Percentiles rank a stretch among this genome's conserved stretches.
Evolutionary conservation across 495 filamentous ascomycete genomes (phyloP).

Genomic region (Penicillium arizonense): DNA sequence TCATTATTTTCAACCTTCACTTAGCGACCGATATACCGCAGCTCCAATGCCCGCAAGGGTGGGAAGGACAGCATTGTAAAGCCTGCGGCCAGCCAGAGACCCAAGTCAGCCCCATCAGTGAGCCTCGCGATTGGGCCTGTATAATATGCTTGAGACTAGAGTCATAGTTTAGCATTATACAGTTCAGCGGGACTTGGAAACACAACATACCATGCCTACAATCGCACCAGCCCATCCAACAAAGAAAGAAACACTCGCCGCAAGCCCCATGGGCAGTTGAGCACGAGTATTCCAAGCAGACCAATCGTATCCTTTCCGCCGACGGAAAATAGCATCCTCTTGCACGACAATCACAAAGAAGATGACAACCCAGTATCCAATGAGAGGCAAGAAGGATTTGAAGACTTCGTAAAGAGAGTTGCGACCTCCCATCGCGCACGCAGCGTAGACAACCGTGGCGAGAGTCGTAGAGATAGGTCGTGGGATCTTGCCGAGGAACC

Average conservation of each 20-base stretch:
- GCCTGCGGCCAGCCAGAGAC: conserved; percentile 41
- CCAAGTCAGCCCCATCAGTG: conserved; percentile 37
- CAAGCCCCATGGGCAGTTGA: conserved; percentile 44
- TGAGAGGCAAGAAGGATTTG: conserved; percentile 47
- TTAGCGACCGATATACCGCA: conserved; percentile 37
- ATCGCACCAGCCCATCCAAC: conserved; percentile 52
- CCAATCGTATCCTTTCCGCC: conserved; percentile 42
- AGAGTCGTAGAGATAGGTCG: conserved; percentile 62
- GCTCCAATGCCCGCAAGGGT: conserved; percentile 40
- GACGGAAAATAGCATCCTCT: conserved; percentile 44
- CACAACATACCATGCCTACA: conserved; percentile 41
- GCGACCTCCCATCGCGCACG: conserved; percentile 50
- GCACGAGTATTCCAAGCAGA: conserved; percentile 40
- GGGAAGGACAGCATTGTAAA: conserved; percentile 46
- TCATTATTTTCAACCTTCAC: not conserved
- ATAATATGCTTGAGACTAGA: conserved; percentile 47
- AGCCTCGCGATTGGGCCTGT: conserved; percentile 44
- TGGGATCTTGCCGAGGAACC: conserved; percentile 60
- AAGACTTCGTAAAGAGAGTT: conserved; percentile 47
- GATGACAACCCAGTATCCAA: conserved; percentile 52
- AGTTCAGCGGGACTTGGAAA: not conserved
- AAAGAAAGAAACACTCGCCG: conserved; percentile 44
- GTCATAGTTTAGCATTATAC: not conserved
- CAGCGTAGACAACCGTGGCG: conserved; percentile 40
- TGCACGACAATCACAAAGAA: conserved; percentile 44